Conservation (phyloP, 306 rosid genomes). For the Rosa rugosa region DNA sequence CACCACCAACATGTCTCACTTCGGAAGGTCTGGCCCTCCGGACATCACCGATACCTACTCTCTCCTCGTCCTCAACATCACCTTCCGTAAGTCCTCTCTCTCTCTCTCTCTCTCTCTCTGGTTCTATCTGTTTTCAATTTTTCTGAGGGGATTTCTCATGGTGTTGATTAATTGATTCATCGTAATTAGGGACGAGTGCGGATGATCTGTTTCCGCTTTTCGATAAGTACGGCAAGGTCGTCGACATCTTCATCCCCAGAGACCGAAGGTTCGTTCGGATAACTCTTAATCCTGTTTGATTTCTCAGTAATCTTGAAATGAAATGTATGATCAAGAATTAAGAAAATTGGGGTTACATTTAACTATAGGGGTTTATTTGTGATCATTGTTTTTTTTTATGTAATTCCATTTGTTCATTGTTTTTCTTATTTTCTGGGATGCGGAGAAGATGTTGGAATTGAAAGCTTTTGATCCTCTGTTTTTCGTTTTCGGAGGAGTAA, state of each 20-base stretch:
- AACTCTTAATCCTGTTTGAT: not conserved
- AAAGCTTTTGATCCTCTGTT: constrained; percentile 7
- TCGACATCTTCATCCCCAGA: constrained; percentile 87
- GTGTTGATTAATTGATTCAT: not conserved
- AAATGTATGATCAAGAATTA: not conserved
- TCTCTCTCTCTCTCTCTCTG: not conserved
- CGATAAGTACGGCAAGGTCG: constrained; percentile 87
- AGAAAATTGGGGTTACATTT: not conserved
- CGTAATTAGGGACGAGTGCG: constrained; percentile 63
- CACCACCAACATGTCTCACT: constrained; percentile 66
- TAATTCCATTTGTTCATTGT: not conserved
- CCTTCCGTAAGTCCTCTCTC: constrained; percentile 60
- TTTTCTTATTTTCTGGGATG: not conserved
- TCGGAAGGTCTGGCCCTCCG: constrained; percentile 84
- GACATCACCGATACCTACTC: constrained; percentile 89
- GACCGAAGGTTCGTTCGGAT: constrained; percentile 61
- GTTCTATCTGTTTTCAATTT: too few relatives aligned
- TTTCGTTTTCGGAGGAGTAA: not conserved
- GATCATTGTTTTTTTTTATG: too few relatives aligned
- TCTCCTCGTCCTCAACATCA: constrained; percentile 91
- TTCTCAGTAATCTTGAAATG: not conserved
- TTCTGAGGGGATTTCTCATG: not conserved
- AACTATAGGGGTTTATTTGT: not conserved
- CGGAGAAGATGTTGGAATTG: constrained; percentile 18
- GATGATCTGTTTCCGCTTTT: constrained; percentile 86